Evolutionary conservation across 1,284 basidiomycete genomes (phyloP).

Genomic region (Moesziomyces sp.): DNA sequence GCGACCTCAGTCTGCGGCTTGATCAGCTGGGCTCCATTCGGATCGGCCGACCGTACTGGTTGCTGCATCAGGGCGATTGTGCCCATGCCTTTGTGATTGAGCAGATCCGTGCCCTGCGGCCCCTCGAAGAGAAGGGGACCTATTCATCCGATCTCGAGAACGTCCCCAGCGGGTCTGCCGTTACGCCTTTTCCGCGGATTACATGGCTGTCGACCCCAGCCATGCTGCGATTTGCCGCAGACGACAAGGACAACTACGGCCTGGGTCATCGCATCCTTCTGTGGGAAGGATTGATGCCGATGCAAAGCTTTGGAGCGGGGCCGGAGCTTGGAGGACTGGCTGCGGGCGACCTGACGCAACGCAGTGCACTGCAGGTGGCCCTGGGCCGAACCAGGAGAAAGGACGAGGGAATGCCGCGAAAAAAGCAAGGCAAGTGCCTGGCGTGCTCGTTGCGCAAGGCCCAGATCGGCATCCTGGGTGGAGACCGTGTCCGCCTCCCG

Average conservation of each 20-base stretch:
- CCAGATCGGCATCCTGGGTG: constrained; percentile 41
- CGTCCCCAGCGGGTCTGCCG: constrained; percentile 1
- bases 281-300: constrained; percentile 11
- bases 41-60: constrained; percentile 42
- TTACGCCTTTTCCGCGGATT: constrained; percentile 25
- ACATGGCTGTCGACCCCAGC: constrained; percentile 38
- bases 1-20: constrained; percentile 18
- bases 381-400: constrained; percentile 18
- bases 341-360: not conserved
- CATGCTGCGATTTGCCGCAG: constrained; percentile 41
- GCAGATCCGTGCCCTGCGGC: constrained; percentile 33
- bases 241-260: constrained; percentile 31
- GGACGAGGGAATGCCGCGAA: constrained; percentile 29
- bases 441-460: constrained; percentile 41
- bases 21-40: constrained; percentile 23
- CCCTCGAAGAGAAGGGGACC: constrained; percentile 13
- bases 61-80: constrained; percentile 47
- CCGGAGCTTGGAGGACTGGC: not conserved
- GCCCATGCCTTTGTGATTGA: constrained; percentile 41
- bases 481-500: constrained; percentile 25
- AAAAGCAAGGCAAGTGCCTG: constrained; percentile 42
- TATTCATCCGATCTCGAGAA: constrained; percentile 8
- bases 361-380: constrained; percentile 13
- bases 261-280: constrained; percentile 41
- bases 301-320: not conserved